Evolutionary conservation across 108 stramenopile species (phyloP).

Genomic region (Cyclostephanos tholiformis): DNA sequence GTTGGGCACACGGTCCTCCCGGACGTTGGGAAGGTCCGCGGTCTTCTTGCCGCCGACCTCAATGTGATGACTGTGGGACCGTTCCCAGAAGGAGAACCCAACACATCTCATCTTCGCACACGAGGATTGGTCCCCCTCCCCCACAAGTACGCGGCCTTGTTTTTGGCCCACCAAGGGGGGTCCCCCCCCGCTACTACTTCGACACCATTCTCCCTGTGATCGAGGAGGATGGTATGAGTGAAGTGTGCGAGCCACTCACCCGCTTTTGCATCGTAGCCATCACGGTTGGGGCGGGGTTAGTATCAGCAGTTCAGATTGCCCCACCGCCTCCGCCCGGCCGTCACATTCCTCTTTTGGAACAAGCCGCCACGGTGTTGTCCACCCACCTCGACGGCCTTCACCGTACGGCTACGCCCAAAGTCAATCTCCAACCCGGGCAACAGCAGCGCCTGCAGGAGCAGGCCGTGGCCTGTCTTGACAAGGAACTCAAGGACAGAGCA

Average conservation of each 20-base stretch:
- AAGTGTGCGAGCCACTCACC: slow-evolving; percentile 4
- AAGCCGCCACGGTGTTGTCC: background rate
- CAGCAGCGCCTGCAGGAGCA: slow-evolving; percentile 16
- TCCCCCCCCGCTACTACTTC: slow-evolving; percentile 9
- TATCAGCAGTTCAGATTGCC: background rate
- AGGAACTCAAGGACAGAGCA: background rate
- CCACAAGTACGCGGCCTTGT: slow-evolving; percentile 17
- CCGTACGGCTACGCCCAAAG: background rate
- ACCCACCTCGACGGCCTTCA: slow-evolving; percentile 5
- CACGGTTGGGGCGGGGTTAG: background rate
- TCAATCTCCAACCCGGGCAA: slow-evolving; percentile 11
- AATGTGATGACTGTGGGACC: background rate
- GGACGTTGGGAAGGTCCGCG: background rate
- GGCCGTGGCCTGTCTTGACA: background rate
- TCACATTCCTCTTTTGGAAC: slow-evolving; percentile 8
- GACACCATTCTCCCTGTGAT: slow-evolving; percentile 1
- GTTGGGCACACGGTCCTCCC: background rate
- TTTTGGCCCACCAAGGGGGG: slow-evolving; percentile 2
- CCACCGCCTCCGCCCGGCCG: slow-evolving; percentile 5
- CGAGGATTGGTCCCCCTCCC: slow-evolving; percentile 21
- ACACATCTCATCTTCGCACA: slow-evolving; percentile 15
- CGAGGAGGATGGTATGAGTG: slow-evolving; percentile 3
- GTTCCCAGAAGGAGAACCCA: background rate
- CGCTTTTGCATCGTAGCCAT: slow-evolving; percentile 14
- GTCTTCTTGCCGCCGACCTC: background rate